phyloP scores from a whole-genome alignment of 805 yeast species.

The Saccharomycopsis fibuligera region DNA sequence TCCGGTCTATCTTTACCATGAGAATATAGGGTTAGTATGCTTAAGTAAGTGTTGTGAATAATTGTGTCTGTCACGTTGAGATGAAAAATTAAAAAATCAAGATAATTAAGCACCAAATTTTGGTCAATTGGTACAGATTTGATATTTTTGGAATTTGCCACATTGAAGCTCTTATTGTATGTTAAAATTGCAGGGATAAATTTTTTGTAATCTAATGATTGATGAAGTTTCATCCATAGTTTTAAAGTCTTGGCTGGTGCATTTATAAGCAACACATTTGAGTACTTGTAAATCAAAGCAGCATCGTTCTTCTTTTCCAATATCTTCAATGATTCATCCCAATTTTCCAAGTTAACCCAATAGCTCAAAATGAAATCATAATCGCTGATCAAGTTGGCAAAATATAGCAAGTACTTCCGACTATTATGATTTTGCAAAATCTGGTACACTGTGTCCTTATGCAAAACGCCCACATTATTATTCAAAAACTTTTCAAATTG shows the following conservation, averaged over 20 bases:
- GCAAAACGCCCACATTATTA: constrained; percentile 43
- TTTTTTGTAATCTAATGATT: constrained; percentile 50
- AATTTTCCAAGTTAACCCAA: constrained; percentile 62
- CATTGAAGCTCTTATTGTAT: constrained; percentile 44
- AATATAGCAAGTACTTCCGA: constrained; percentile 54
- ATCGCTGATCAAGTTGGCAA: constrained; percentile 64
- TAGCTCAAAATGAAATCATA: constrained; percentile 60
- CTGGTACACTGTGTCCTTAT: constrained; percentile 63
- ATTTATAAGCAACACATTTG: constrained; percentile 64
- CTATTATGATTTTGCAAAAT: constrained; percentile 63
- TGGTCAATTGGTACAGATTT: constrained; percentile 1
- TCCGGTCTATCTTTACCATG: constrained; percentile 35
- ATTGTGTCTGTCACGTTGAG: constrained; percentile 37
- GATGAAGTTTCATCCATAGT: constrained; percentile 61
- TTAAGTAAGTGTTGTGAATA: constrained; percentile 65
- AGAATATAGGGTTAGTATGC: constrained; percentile 50
- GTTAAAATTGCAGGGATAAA: constrained; percentile 72
- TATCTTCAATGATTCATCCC: constrained; percentile 65
- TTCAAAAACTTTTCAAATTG: constrained; percentile 44
- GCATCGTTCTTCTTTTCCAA: constrained; percentile 43
- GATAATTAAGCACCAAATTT: constrained; percentile 62
- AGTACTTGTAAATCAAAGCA: constrained; percentile 51
- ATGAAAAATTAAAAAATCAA: constrained; percentile 47
- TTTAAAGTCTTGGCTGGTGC: constrained; percentile 65
- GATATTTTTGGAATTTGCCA: constrained; percentile 34